Evolutionary conservation across 1,284 basidiomycete species (phyloP), one percentile per base, ranked within the genome.

Genomic region (Rhodofomes roseus): DNA sequence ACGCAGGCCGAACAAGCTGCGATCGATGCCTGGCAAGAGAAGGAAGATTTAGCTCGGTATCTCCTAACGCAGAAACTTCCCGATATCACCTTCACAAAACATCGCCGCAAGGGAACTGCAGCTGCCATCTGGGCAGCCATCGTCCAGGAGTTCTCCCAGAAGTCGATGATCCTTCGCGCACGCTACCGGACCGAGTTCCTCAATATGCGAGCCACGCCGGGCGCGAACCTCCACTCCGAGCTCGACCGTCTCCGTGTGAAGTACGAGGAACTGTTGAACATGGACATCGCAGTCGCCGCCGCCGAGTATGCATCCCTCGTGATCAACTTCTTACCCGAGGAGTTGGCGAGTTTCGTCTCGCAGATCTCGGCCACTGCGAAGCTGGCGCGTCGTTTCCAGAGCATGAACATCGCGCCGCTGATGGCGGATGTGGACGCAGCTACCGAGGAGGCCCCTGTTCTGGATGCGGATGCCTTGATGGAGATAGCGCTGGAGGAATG

Each of bases 221-320:
- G 43, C 3, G 43, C 41, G 2, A 43, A 57, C 25, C 56, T 61
- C 9, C 60, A 53, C 25, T 1, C 43, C 18, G 53, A 61, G 50
- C 18, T 61, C 31, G 44, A 56, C 22, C 55, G 44, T 22, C 40
- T 60, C 34, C 56, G 34, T 7, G 18, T 61, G 16, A 31, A 31
- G 6, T 61, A 61, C 54, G 53, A 61, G 37, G 51, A 61, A 18
- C 60, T 61, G 16, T 27, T 61, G 23, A 61, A 51, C 1, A 55
- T 31, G 34, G 56, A 55, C 39, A 51, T 61, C 53, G 43, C 18
- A 20, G 41, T 61, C 44, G n/a, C 50, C 37, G 31, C 50, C 29
- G 50, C 50, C 14, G 60, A 61, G 23, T 61, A 61, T 37, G 48
- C 56, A 11, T 50, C 53, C 25, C 39, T 55, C 9, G 25, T 61